These are phyloP conservation scores for Agapanthus africanus DNA, from an alignment of 106 monocot species.

Conservation along the genomic window DNA sequence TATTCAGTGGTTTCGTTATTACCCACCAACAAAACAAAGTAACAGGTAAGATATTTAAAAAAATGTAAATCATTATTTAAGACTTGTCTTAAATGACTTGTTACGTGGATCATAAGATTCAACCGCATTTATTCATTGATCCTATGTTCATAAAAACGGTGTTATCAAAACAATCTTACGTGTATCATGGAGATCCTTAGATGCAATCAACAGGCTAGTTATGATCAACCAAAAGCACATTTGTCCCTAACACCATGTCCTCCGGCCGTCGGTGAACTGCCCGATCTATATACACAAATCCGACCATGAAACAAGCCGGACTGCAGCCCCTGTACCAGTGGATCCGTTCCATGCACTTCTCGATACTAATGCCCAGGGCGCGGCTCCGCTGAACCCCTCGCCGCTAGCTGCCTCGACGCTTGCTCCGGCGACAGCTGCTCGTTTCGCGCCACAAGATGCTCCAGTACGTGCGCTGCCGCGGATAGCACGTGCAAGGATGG, in stretches of 20 bases:
- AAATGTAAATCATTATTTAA: no score
- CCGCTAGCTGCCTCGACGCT: constrained; percentile 9
- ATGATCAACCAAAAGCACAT: constrained; percentile 75
- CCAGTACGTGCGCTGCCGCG: constrained; percentile 25
- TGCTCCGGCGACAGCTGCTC: constrained; percentile 6
- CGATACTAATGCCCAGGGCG: constrained; percentile 59
- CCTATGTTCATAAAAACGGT: no score
- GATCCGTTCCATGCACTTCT: constrained; percentile 72
- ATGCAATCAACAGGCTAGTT: constrained; percentile 63
- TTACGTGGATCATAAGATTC: no score
- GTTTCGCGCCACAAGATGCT: constrained; percentile 37
- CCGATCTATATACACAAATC: constrained; percentile 68
- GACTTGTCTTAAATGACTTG: no score
- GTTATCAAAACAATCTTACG: no score
- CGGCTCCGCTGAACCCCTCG: constrained; percentile 44
- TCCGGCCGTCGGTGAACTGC: constrained; percentile 57
- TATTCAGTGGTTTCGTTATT: no score
- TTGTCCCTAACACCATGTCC: constrained; percentile 35
- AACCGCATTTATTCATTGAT: no score
- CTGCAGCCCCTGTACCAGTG: constrained; percentile 59
- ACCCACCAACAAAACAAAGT: no score
- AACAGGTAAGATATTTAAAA: no score
- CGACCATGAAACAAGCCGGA: constrained; percentile 72
- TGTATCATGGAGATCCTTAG: constrained; percentile 87
- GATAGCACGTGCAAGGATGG: constrained; percentile 17